Evolutionary conservation across 768 basidiomycete genomes (phyloP), one percentile per base, ranked within the genome.

Genomic region (Boletus coccyginus): DNA sequence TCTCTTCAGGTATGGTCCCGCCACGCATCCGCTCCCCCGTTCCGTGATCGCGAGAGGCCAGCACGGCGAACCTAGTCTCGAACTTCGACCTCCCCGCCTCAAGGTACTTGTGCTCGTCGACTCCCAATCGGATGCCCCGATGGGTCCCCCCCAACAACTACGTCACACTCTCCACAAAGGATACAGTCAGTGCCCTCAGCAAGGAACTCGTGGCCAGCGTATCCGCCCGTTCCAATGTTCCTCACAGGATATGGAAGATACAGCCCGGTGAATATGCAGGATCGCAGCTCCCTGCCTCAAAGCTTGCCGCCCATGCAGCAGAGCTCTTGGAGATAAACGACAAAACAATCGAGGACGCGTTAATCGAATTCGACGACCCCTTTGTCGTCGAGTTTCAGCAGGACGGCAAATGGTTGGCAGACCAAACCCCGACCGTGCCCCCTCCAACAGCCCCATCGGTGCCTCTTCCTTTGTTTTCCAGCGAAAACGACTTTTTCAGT

Each of bases 311-410:
- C 0, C 54, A 69, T 33, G 70, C 68, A 19, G 71, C 70, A 42
- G 77, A 78, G 42, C 68, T 84, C 40, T 59, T 86, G 8, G 74
- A 75, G 35, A 60, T 61, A 56, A 77, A 72, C 48, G 69, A 78
- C 44, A 77, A 74, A 61, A 80, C 79, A 0, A 70, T 91, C 14
- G 84, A 84, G 46, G 87, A 88, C 27, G 79, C 77, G 3, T 70
- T 77, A 41, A 75, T 90, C 31, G 75, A 82, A 55, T 75, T 77
- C 3, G 86, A 82, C 27, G 91, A 94, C 65, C 74, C 78, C 2
- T 87, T 94, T 70, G 82, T 86, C 2, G 81, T 94, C n/a, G 94
- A 97, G 63, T 81, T 87, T 66, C 81, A 83, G 63, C 66, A 73
- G 36, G 64, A 75, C n/a, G 80, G 77, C 42, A 74, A 75, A 17